phyloP scores from a whole-genome alignment of 2,329 filamentous ascomycete species.

The Magnaporthales sp. region DNA sequence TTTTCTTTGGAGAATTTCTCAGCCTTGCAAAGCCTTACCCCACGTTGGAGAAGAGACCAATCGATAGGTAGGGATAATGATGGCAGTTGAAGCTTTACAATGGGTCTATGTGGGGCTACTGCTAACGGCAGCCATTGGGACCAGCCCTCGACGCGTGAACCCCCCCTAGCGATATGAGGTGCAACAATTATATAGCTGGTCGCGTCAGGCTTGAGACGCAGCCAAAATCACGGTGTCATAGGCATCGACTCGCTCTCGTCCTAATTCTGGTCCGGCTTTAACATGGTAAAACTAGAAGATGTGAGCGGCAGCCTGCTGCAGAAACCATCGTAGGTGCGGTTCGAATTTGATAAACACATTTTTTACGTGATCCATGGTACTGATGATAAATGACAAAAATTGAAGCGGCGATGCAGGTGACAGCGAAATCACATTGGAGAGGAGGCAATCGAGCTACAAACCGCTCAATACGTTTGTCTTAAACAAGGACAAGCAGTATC shows the following conservation, averaged over 20 bases:
- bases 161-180: neutral
- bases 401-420: neutral
- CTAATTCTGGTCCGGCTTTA: slow-evolving; percentile 9
- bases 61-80: neutral
- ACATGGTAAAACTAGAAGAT: slow-evolving; percentile 37
- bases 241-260: neutral
- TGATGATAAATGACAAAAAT: neutral
- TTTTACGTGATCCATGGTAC: neutral
- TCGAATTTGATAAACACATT: neutral
- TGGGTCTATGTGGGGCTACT: slow-evolving; percentile 2
- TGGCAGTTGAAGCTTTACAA: neutral
- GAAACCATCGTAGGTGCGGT: slow-evolving; percentile 35
- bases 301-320: slow-evolving; percentile 34
- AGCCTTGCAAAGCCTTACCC: slow-evolving; percentile 11
- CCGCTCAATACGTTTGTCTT: slow-evolving; percentile 69
- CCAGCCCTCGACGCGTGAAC: neutral
- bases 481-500: slow-evolving; percentile 64
- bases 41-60: slow-evolving; percentile 1
- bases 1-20: slow-evolving; percentile 6
- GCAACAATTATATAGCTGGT: neutral
- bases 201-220: neutral
- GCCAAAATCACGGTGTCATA: neutral
- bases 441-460: slow-evolving; percentile 52
- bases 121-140: neutral
- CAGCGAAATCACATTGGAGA: slow-evolving; percentile 23